phyloP scores from a whole-genome alignment of 768 basidiomycete species.

The Leccinum longicurvipes region DNA sequence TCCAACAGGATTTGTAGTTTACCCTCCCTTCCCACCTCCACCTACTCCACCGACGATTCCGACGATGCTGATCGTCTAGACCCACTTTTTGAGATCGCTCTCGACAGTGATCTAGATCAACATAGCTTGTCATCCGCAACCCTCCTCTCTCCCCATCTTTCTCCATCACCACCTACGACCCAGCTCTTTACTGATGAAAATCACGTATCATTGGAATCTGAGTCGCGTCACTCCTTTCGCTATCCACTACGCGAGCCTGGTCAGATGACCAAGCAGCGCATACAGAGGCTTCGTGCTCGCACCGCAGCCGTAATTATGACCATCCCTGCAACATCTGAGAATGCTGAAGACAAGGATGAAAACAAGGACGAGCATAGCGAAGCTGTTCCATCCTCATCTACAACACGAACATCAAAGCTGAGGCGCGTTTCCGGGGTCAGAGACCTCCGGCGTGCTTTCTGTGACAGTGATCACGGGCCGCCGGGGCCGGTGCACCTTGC shows the following conservation, averaged over 20 bases:
- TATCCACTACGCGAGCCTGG: slow-evolving; percentile 23
- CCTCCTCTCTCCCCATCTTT: slow-evolving; percentile 15
- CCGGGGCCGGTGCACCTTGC: slow-evolving; percentile 3
- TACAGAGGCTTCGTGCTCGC: slow-evolving; percentile 25
- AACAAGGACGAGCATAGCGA: slow-evolving; percentile 3
- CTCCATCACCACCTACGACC: slow-evolving; percentile 1
- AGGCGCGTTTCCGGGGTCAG: slow-evolving; percentile 22
- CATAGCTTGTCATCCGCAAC: slow-evolving; percentile 21
- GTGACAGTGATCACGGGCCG: slow-evolving; percentile 6
- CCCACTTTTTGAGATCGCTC: slow-evolving; percentile 8
- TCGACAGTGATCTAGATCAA: slow-evolving; percentile 18
- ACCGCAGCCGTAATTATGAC: slow-evolving; percentile 25
- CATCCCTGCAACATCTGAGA: slow-evolving; percentile 27
- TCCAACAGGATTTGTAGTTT: slow-evolving; percentile 12
- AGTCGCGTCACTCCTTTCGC: slow-evolving; percentile 10
- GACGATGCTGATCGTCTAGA: slow-evolving; percentile 5
- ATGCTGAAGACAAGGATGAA: background rate
- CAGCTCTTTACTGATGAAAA: slow-evolving; percentile 4
- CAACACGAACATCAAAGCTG: slow-evolving; percentile 11
- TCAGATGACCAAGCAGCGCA: slow-evolving; percentile 23
- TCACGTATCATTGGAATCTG: slow-evolving; percentile 9
- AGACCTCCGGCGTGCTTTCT: slow-evolving; percentile 27
- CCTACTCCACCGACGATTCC: background rate
- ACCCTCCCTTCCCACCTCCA: slow-evolving; percentile 5
- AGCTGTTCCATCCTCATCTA: background rate